A percentile compares a stretch with the other conserved stretches of the same genome.
These are phyloP conservation scores for Lycium ferocissimum DNA, from an alignment of 257 asterid species.

Conservation along the genomic window DNA sequence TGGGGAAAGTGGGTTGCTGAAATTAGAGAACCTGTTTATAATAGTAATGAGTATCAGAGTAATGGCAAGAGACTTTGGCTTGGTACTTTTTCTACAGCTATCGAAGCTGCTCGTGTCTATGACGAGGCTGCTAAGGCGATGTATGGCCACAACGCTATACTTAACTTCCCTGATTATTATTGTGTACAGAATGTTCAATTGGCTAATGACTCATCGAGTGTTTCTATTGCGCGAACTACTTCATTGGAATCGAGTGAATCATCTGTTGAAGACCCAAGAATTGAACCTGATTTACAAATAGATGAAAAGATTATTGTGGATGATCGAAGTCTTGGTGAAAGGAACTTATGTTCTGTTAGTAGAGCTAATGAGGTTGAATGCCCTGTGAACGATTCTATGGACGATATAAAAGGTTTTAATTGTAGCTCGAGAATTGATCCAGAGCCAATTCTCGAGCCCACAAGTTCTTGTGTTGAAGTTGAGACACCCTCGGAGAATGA, in stretches of 20 bases:
- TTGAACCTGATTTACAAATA: not conserved
- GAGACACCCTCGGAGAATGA: not conserved
- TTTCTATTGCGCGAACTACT: not conserved
- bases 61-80: constrained; percentile 40
- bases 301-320: not conserved
- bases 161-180: constrained; percentile 37
- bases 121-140: constrained; percentile 41
- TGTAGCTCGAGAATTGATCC: not conserved
- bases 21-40: constrained; percentile 37
- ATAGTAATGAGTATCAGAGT: not conserved
- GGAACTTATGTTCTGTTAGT: not conserved
- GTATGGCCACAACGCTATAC: constrained; percentile 35
- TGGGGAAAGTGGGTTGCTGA: constrained; percentile 53
- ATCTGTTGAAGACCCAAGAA: not conserved
- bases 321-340: not conserved
- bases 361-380: not conserved
- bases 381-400: not conserved
- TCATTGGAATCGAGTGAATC: not conserved
- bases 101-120: constrained; percentile 42
- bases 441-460: not conserved
- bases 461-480: not conserved
- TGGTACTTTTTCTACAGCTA: constrained; percentile 39
- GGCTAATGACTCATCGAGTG: not conserved
- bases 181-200: not conserved
- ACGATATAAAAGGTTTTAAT: not conserved